Evolutionary conservation across 2,329 filamentous ascomycete genomes (phyloP).

Genomic region (Xylaria arbuscula): DNA sequence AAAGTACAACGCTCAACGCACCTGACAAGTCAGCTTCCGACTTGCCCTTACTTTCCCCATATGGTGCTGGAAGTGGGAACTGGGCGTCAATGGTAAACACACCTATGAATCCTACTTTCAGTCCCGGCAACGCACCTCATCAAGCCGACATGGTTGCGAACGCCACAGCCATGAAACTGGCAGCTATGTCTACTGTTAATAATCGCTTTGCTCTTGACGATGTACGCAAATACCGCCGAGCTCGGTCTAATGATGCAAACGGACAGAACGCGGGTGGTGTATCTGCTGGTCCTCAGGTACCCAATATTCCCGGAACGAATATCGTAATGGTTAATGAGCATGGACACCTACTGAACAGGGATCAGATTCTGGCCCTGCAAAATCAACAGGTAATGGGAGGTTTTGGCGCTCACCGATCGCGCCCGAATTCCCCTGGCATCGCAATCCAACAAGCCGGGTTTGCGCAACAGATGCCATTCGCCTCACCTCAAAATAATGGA

Average conservation of each 20-base stretch:
- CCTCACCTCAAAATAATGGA: conserved; percentile 92
- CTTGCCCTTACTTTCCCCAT: conserved; percentile 87
- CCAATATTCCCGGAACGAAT: conserved; percentile 75
- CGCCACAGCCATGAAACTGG: conserved; percentile 98
- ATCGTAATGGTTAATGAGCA: conserved; percentile 96
- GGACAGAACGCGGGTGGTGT: conserved; percentile 69
- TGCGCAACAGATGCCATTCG: conserved; percentile 74
- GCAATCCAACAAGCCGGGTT: conserved; percentile 76
- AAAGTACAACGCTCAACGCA: conserved; percentile 83
- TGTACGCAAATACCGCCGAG: conserved; percentile 93
- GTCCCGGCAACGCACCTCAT: conserved; percentile 69
- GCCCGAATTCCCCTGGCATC: conserved; percentile 89
- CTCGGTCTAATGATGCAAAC: conserved; percentile 86
- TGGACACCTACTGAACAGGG: conserved; percentile 85
- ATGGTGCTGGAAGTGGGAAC: conserved; percentile 82
- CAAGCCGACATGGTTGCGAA: conserved; percentile 99
- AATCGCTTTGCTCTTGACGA: conserved; percentile 97
- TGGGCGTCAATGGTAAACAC: conserved; percentile 99
- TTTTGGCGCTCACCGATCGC: conserved; percentile 79
- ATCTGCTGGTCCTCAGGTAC: conserved; percentile 72
- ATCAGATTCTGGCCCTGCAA: conserved; percentile 86
- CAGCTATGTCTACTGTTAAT: conserved; percentile 95
- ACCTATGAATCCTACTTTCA: conserved; percentile 91
- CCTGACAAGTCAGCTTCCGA: conserved; percentile 76
- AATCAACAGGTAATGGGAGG: conserved; percentile 69